Evolutionary conservation across 306 rosid species (phyloP).

Genomic region (Acacia confusa): DNA sequence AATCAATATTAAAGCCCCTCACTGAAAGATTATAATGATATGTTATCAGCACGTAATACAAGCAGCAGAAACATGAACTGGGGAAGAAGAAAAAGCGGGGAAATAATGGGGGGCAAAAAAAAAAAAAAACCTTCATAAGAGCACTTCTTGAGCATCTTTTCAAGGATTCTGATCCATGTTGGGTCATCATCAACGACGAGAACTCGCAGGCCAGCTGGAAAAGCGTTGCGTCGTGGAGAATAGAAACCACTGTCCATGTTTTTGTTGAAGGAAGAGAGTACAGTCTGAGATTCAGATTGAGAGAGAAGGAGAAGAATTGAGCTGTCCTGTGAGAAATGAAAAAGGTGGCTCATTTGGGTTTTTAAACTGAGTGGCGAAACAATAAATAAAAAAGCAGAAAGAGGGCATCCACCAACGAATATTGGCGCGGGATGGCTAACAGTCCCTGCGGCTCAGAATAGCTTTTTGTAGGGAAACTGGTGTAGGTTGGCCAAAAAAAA

Average conservation of each 20-base stretch:
- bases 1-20: slow-evolving; percentile 1
- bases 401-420: slow-evolving; percentile 46
- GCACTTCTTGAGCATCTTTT: slow-evolving; percentile 97
- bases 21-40: slow-evolving; percentile 1
- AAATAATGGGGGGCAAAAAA: neutral
- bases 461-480: neutral
- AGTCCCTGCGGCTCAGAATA: slow-evolving; percentile 48
- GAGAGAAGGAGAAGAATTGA: slow-evolving; percentile 23
- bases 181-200: slow-evolving; percentile 97
- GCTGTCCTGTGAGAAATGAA: slow-evolving; percentile 33
- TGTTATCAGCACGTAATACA: slow-evolving; percentile 4
- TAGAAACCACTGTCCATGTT: slow-evolving; percentile 82
- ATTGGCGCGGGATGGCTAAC: slow-evolving; percentile 78
- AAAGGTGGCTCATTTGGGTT: slow-evolving; percentile 44
- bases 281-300: neutral
- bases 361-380: slow-evolving; percentile 32
- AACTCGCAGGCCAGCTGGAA: slow-evolving; percentile 89
- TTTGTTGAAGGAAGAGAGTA: neutral
- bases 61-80: neutral
- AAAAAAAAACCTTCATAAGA: slow-evolving; percentile 64
- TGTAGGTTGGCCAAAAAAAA: neutral
- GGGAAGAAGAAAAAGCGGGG: neutral
- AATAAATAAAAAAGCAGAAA: neutral
- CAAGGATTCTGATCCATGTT: slow-evolving; percentile 93
- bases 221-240: slow-evolving; percentile 66